Conservation (phyloP, 2,329 filamentous ascomycete species). For the Monosporascus cannonballus region DNA sequence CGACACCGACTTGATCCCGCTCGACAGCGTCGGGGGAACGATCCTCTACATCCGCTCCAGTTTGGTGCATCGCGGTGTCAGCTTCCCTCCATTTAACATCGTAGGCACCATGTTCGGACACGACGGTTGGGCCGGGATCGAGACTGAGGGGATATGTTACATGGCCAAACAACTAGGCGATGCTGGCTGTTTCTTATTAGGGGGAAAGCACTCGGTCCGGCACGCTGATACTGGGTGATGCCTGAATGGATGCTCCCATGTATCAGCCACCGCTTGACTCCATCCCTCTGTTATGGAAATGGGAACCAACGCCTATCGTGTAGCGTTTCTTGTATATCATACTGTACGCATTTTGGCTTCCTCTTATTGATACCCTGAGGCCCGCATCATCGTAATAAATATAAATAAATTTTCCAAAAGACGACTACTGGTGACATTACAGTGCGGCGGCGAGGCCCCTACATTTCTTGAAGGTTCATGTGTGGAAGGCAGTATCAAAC, state of each 20-base stretch:
- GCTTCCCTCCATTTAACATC: constrained; percentile 26
- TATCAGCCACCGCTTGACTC: not conserved
- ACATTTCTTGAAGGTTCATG: too few species aligned
- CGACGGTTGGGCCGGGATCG: constrained; percentile 28
- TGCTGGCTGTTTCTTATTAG: constrained; percentile 23
- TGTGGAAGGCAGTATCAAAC: too few species aligned
- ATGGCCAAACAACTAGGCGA: constrained; percentile 18
- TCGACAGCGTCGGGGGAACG: constrained; percentile 31
- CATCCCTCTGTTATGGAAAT: not conserved
- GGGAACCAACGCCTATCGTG: not conserved
- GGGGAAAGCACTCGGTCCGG: constrained; percentile 21
- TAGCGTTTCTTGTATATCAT: not conserved
- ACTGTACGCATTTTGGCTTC: too few species aligned
- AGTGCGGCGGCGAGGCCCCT: too few species aligned
- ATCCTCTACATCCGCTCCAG: constrained; percentile 27
- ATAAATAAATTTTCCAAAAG: too few species aligned
- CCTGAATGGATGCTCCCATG: not conserved
- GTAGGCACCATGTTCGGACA: constrained; percentile 29
- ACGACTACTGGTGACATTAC: too few species aligned
- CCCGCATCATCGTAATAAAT: too few species aligned
- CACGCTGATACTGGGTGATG: constrained; percentile 21
- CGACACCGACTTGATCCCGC: constrained; percentile 24
- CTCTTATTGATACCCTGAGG: too few species aligned
- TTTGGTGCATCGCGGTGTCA: constrained; percentile 26
- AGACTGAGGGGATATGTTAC: constrained; percentile 32